Base-by-base conservation (phyloP, 352 stramenopile genomes). In the Globisporangium paroecandrum region DNA sequence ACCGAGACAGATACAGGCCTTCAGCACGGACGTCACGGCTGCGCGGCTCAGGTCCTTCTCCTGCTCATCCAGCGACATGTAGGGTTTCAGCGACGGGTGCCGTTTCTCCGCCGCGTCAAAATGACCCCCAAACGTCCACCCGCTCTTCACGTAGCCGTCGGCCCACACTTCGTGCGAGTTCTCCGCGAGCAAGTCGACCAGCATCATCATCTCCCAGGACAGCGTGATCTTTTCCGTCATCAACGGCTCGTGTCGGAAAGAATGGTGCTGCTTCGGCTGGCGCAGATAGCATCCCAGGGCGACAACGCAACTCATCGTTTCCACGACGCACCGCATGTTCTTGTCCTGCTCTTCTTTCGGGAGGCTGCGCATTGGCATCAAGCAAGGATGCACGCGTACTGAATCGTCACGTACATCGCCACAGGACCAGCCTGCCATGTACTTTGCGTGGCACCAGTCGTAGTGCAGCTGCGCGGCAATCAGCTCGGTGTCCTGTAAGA, bases 131-230 rank as follows among this genome's bases (percentile, higher is more conserved):
- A 66, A 66, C 4, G 34, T 62, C 84, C 84, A 93, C 0, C 79
- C 79, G 10, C 66, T 75, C 4, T 72, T 22, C 20, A 78, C 59
- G 66, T 87, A 88, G 4, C 79, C 75, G 0, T 71, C 63, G 4
- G 84, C 82, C 84, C 84, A 93, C 25, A 90, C 78, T 62, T 90
- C 82, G 51, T 93, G 82, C 32, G 82, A 76, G 68, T 90, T 90
- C 65, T 90, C 81, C 13, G 81, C 83, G 0, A 93, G 72, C 22
- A 90, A 53, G 72, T 93, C 84, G 13, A 90, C 69, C 24, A 92
- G 76, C 70, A 92, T 76, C 60, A 90, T 64, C 58, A 89, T 65
- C 24, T 92, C 76, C 77, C 84, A 90, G 25, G 80, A 79, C 13
- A 92, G 69, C 2, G 72, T 59, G 25, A 85, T 69, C 18, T 77